Conservation (phyloP, 169 alveolate genomes). For the Babesia bigemina region DNA sequence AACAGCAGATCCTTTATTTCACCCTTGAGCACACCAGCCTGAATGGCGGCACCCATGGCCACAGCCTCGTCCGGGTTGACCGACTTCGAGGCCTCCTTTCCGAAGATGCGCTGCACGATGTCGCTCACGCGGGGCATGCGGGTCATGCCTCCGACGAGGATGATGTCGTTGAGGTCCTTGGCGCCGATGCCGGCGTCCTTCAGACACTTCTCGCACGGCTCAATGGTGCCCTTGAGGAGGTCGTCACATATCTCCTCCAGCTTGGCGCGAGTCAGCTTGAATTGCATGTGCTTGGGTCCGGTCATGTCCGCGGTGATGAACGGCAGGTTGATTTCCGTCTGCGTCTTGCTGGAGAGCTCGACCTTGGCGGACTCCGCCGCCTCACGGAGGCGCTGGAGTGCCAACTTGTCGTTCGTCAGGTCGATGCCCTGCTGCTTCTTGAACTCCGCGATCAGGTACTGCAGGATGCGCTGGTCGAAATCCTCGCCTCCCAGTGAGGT, state of each 20-base stretch:
- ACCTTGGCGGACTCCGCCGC: constrained; percentile 99
- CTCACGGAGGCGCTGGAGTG: constrained; percentile 96
- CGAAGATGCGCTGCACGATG: constrained; percentile 90
- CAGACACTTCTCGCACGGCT: constrained; percentile 94
- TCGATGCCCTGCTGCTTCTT: constrained; percentile 95
- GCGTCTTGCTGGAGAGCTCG: constrained; percentile 92
- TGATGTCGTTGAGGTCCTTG: constrained; percentile 93
- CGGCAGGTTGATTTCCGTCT: constrained; percentile 96
- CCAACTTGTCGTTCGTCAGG: constrained; percentile 92
- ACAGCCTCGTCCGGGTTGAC: constrained; percentile 99
- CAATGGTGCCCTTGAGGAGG: constrained; percentile 90
- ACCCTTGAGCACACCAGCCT: constrained; percentile 97
- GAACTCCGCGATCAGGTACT: constrained; percentile 93
- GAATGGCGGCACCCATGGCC: constrained; percentile 99
- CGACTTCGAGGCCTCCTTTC: constrained; percentile 93
- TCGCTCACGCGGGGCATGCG: constrained; percentile 98
- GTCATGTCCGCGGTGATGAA: constrained; percentile 97
- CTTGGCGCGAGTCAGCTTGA: constrained; percentile 93
- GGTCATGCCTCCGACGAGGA: constrained; percentile 99
- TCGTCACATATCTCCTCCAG: constrained; percentile 90
- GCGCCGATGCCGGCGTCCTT: constrained; percentile 92
- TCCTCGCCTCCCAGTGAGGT: constrained; percentile 99
- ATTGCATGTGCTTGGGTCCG: constrained; percentile 97
- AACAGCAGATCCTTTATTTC: constrained; percentile 95
- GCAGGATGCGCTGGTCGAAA: constrained; percentile 93